Base-by-base conservation (phyloP, 345 rosid species). In the Camelina laxa region DNA sequence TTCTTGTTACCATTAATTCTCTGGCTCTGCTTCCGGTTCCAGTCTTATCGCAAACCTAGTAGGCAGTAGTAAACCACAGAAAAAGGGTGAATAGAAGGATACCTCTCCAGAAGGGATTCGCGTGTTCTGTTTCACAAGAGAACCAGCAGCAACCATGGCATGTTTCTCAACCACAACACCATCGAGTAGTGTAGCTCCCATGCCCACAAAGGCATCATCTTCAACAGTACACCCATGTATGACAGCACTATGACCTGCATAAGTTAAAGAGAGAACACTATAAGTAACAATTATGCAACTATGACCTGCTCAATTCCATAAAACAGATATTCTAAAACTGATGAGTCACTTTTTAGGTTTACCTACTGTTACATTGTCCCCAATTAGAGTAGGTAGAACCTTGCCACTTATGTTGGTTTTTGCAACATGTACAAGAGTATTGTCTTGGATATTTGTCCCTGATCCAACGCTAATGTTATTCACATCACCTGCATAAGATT, bases 341-440 rank as follows among this genome's bases (percentile, higher is more conserved):
- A 7, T 13, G 42, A 21, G 15, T 39, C 41, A 60, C 57, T 21
- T 60, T 47, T 35, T 9, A 20, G 16, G 60, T 94, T 87, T 82
- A 95, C 97, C 99, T 73, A 95, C 85, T 36, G 97, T 95, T 39
- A 95, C 98, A 84, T 89, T 90, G 85, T 95, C 92, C 48, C 99
- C 97, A 44, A 92, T 85, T 57, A 80, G 81, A 49, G 97, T 92
- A 50, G 97, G 97, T 30, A 89, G 79, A 76, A 88, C 97, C 78
- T 89, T 92, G 69, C 97, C 97, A 72, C 92, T 84, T 61, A 90
- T 56, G 81, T 90, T 95, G 80, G 97, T 84, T 76, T 95, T 92
- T 4, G 97, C 99, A 49, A 92, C 99, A 70, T 92, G 97, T 82
- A 95, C 97, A 72, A 95, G 93, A 38, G 99, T 85, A 83, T 95